Base-by-base conservation (phyloP, 2,329 filamentous ascomycete species). In the Drechmeria coniospora region DNA sequence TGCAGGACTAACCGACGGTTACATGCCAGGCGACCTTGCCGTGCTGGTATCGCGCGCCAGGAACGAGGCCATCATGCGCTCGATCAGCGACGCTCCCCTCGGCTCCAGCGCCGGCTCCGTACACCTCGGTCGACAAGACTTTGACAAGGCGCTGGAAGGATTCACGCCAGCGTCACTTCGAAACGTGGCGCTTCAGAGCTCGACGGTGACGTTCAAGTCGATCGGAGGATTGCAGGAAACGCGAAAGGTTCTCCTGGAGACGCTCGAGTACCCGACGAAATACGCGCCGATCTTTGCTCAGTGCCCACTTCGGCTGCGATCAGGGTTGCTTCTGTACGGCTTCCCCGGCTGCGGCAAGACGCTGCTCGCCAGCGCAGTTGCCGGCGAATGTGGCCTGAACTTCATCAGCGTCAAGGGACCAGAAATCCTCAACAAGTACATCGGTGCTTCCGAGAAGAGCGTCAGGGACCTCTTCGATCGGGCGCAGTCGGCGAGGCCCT, bases 361-460 rank as follows among this genome's bases (percentile, higher is more conserved):
- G 0, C 66, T 98, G 7, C 71, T 98, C 8, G 90, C 92, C 13
- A 92, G 82, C 32, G 90, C 90, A 1, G 87, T 98, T n/a, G 90
- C 92, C 9, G 87, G 87, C 31, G 90, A 98, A 57, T 95, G 87
- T 45, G 87, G 87, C 0, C 73, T 98, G 34, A 98, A 98, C 53
- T 98, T 98, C 54, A 98, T 98, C 53, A 86, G 78, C 22, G 90
- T 98, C 45, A 98, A 98, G 57, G 90, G 90, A 1, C 90, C 90
- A 0, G 92, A 98, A 52, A 95, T 98, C 33, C 59, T 98, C 30
- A 98, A 98, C 63, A 98, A 98, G 56, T 98, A 98, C 51, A 98
- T 98, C 33, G 90, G 90, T 46, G 90, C 90, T 1, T 92, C 81
- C 16, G 90, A 98, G 46, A 98, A 98, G 63, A 84, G 76, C 34